phyloP scores from a whole-genome alignment of 768 basidiomycete species.

The Astraeus odoratus region DNA sequence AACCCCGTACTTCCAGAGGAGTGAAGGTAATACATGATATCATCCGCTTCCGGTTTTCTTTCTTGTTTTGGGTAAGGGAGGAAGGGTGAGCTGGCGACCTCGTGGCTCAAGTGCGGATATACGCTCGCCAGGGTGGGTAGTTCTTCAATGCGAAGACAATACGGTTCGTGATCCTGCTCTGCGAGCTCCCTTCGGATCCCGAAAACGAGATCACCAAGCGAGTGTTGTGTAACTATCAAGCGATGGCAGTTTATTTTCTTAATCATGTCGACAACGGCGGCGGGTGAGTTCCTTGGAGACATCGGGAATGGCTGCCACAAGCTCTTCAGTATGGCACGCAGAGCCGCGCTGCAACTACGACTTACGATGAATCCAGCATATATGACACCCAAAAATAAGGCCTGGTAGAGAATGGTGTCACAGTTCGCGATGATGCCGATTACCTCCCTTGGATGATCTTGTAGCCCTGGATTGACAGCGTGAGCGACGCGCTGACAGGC shows the following conservation, averaged over 20 bases:
- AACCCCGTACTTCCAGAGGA: conserved; percentile 47
- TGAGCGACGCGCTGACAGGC: conserved; percentile 40
- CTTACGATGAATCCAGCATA: conserved; percentile 19
- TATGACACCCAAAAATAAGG: conserved; percentile 32
- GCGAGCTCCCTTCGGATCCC: conserved; percentile 15
- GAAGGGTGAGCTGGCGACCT: not conserved
- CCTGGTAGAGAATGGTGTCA: conserved; percentile 37
- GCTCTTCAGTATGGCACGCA: not conserved
- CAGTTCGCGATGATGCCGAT: conserved; percentile 31
- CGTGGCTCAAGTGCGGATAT: conserved; percentile 7
- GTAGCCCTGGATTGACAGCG: conserved; percentile 28
- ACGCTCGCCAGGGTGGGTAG: conserved; percentile 7
- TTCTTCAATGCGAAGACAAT: conserved; percentile 10
- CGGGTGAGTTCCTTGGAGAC: conserved; percentile 30
- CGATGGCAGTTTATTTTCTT: conserved; percentile 32
- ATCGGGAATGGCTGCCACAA: conserved; percentile 28
- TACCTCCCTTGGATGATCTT: conserved; percentile 25
- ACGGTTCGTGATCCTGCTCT: not conserved
- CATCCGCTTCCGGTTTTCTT: conserved; percentile 7
- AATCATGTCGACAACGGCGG: conserved; percentile 30
- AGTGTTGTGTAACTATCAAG: conserved; percentile 29
- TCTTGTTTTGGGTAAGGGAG: conserved; percentile 8
- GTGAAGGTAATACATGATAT: conserved; percentile 32
- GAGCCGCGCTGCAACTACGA: not conserved
- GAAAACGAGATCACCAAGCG: conserved; percentile 24